Conservation (phyloP, 1,139 yeast species). For the Candida pseudoviswanathii region DNA sequence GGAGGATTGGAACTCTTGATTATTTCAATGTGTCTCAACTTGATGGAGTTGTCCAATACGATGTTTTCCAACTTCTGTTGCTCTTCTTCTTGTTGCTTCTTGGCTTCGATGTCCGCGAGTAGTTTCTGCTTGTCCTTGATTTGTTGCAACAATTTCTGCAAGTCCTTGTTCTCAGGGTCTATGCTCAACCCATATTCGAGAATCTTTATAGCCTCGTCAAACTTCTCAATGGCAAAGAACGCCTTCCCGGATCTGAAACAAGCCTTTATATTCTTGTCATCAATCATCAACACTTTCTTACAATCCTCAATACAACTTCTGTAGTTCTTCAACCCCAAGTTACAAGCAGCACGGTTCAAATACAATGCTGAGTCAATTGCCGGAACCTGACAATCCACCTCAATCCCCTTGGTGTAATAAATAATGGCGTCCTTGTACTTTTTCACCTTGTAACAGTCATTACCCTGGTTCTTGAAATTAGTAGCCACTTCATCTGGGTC, state of each 20-base stretch:
- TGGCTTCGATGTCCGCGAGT: slow-evolving; percentile 31
- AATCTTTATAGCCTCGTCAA: slow-evolving; percentile 72
- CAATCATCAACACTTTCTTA: slow-evolving; percentile 64
- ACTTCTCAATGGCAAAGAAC: slow-evolving; percentile 62
- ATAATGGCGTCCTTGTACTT: slow-evolving; percentile 76
- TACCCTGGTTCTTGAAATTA: slow-evolving; percentile 91
- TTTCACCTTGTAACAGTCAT: slow-evolving; percentile 74
- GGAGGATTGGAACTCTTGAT: slow-evolving; percentile 54
- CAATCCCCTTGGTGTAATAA: slow-evolving; percentile 79
- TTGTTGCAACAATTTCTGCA: slow-evolving; percentile 43
- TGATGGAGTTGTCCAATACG: slow-evolving; percentile 55
- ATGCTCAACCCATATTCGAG: slow-evolving; percentile 63
- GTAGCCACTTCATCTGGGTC: slow-evolving; percentile 91
- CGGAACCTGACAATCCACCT: slow-evolving; percentile 59
- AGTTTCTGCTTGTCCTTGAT: slow-evolving; percentile 43
- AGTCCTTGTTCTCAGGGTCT: slow-evolving; percentile 60
- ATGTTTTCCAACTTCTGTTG: slow-evolving; percentile 29
- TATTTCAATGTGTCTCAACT: slow-evolving; percentile 53
- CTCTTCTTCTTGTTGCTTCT: slow-evolving; percentile 36
- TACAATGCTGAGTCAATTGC: slow-evolving; percentile 62
- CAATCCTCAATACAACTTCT: slow-evolving; percentile 88
- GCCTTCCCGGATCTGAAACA: slow-evolving; percentile 85
- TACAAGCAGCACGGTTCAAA: slow-evolving; percentile 89
- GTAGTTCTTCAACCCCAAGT: slow-evolving; percentile 80
- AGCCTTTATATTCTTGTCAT: slow-evolving; percentile 79